Base-by-base conservation (phyloP, 2,329 filamentous ascomycete species). In the Fusarium sp. region DNA sequence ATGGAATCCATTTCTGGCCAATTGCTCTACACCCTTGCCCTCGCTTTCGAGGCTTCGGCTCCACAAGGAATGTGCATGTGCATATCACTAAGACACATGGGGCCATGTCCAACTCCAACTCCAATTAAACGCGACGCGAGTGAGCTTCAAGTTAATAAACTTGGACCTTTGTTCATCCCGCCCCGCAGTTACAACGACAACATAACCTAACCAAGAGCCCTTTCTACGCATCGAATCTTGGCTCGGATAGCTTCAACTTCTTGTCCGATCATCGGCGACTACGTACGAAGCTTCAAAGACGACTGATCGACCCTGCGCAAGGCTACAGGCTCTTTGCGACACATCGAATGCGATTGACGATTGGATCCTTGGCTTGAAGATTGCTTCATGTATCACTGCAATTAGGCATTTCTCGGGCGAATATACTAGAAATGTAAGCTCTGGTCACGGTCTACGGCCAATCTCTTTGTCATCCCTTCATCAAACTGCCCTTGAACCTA, bases 111-210 rank as follows among this genome's bases (percentile, higher is more conserved):
- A 53, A 17, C 26, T 44, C 33, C 35, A 59, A 44, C 38, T 64
- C 45, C 44, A 64, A 56, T 54, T 62, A 60, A 20, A 61, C 64
- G 64, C 64, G 65, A 68, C 65, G 57, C 65, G 65, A 40, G 44
- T 17, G 44, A 68, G 57, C 65, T 68, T 58, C 57, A 63, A 65
- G 18, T 57, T 45, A 55, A 23, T 45, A 41, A 61, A 64, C 62
- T 67, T 67, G 41, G 38, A 67, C 57, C 64, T 69, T 68, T 63
- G 46, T 49, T 56, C 45, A 52, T 42, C 50, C 40, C 52, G 63
- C 64, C 65, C 65, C 65, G 37, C 65, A 67, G 41, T 52, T 45
- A 17, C 35, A 67, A 42, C 63, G 14, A 41, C 32, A 53, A 40
- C 27, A 37, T 49, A 56, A 59, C 46, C 35, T 27, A 42, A 20